These are phyloP conservation scores for Ophiostoma ulmi DNA, from an alignment of 2,329 filamentous ascomycete genomes.

Conservation along the genomic window DNA sequence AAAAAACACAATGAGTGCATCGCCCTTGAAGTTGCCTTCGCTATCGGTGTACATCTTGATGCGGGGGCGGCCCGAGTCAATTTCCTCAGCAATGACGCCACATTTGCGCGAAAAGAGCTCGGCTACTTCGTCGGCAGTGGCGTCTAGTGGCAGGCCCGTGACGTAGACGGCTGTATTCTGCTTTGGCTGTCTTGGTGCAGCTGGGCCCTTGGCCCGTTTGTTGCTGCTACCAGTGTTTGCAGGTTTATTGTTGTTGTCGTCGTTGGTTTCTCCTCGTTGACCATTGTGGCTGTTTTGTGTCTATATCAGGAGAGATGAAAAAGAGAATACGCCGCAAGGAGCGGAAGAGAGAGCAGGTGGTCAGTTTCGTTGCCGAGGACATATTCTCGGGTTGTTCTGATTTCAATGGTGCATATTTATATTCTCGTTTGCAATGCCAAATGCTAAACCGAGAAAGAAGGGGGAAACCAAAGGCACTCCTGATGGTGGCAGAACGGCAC, in stretches of 20 bases:
- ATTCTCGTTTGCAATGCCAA: not conserved
- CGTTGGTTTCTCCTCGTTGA: constrained; percentile 11
- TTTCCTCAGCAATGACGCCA: constrained; percentile 89
- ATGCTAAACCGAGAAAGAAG: not conserved
- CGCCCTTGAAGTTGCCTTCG: constrained; percentile 82
- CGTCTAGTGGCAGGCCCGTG: constrained; percentile 77
- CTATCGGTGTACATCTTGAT: constrained; percentile 90
- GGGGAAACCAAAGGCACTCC: not conserved
- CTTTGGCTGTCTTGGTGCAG: constrained; percentile 45
- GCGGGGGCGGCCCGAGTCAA: constrained; percentile 78
- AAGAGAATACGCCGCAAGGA: constrained; percentile 14
- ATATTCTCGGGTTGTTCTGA: constrained; percentile 20
- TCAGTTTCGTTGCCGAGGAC: constrained; percentile 23
- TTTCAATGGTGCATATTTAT: not conserved
- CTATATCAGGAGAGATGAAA: constrained; percentile 17
- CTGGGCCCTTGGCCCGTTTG: constrained; percentile 28
- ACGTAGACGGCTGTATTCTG: constrained; percentile 91
- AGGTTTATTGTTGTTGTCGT: constrained; percentile 7
- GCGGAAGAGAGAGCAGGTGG: constrained; percentile 23
- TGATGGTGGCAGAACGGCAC: not conserved
- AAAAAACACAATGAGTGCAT: constrained; percentile 91
- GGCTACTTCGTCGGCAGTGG: constrained; percentile 72
- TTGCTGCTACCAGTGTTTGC: constrained; percentile 18
- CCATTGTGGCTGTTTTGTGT: constrained; percentile 10
- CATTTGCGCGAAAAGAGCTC: constrained; percentile 77